phyloP scores from a whole-genome alignment of 805 yeast genomes.

The Nakazawaea ambrosiae region DNA sequence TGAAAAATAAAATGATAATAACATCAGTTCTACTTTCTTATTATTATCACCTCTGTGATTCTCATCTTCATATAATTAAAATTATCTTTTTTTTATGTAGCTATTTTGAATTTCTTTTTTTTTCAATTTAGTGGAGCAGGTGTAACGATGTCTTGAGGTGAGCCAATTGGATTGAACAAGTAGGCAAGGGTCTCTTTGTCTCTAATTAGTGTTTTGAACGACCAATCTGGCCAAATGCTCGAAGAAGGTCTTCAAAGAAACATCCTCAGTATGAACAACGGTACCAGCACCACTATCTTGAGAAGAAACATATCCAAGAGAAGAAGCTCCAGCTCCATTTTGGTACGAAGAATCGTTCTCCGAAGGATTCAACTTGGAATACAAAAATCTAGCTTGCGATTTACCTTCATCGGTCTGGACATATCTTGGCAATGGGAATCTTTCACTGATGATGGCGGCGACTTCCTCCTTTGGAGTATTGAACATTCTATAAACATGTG shows the following conservation, averaged over 20 bases:
- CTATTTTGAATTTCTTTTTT: no score
- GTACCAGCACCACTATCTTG: slow-evolving; percentile 41
- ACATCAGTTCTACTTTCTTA: no score
- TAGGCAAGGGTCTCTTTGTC: no score
- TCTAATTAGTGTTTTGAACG: slow-evolving; percentile 36
- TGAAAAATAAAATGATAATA: no score
- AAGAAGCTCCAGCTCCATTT: slow-evolving; percentile 36
- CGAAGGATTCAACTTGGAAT: slow-evolving; percentile 92
- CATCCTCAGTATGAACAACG: slow-evolving; percentile 94
- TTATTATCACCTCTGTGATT: no score
- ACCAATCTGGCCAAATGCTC: slow-evolving; percentile 88
- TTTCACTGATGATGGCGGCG: slow-evolving; percentile 79
- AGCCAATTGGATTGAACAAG: no score
- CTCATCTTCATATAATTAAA: no score
- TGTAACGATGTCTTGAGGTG: no score
- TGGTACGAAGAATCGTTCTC: slow-evolving; percentile 49
- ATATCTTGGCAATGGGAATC: slow-evolving; percentile 97
- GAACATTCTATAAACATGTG: slow-evolving; percentile 76
- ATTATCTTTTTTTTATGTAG: no score
- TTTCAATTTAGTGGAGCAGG: no score
- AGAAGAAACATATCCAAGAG: slow-evolving; percentile 37
- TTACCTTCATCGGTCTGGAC: slow-evolving; percentile 98
- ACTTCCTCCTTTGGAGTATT: slow-evolving; percentile 92
- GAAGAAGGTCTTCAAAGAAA: slow-evolving; percentile 91
- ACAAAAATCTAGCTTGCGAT: slow-evolving; percentile 94